A percentile compares a stretch with the other conserved stretches of the same genome.
Conservation (phyloP, 768 basidiomycete genomes). For the Chalciporus pseudorubinellus region DNA sequence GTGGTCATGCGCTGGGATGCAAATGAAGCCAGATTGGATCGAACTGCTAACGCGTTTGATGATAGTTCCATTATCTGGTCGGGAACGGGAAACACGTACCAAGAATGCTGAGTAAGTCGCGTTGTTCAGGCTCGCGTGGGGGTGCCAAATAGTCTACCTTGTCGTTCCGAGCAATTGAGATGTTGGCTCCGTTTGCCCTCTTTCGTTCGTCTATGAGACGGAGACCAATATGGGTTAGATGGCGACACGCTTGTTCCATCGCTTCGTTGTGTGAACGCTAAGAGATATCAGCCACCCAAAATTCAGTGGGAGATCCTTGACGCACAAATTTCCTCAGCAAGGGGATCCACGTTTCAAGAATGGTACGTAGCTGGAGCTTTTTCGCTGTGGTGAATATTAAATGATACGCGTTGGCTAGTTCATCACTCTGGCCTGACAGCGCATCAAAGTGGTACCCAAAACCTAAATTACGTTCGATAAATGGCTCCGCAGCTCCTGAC, state of each 20-base stretch:
- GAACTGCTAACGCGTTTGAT: slow-evolving; percentile 40
- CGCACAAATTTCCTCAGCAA: slow-evolving; percentile 49
- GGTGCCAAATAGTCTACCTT: slow-evolving; percentile 6
- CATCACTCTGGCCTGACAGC: slow-evolving; percentile 45
- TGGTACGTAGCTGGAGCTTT: slow-evolving; percentile 50
- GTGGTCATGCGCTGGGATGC: slow-evolving; percentile 50
- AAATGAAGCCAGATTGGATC: slow-evolving; percentile 50
- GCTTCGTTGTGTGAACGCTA: slow-evolving; percentile 47
- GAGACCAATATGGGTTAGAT: slow-evolving; percentile 53
- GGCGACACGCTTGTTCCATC: slow-evolving; percentile 43
- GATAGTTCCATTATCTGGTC: not conserved
- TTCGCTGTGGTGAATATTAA: slow-evolving; percentile 53
- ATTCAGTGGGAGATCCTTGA: not conserved
- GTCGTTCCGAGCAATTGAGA: slow-evolving; percentile 13
- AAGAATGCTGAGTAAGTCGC: slow-evolving; percentile 56
- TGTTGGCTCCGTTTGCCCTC: slow-evolving; percentile 33
- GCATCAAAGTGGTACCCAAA: slow-evolving; percentile 57
- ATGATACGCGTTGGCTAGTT: slow-evolving; percentile 54
- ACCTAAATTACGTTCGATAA: slow-evolving; percentile 33
- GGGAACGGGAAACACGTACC: slow-evolving; percentile 34
- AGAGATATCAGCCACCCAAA: not conserved
- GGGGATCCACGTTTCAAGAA: slow-evolving; percentile 59
- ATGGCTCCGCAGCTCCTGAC: not conserved
- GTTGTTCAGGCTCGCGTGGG: slow-evolving; percentile 30
- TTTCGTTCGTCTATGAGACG: slow-evolving; percentile 53